phyloP scores from a whole-genome alignment of 345 rosid species.

The Kernera saxatilis region DNA sequence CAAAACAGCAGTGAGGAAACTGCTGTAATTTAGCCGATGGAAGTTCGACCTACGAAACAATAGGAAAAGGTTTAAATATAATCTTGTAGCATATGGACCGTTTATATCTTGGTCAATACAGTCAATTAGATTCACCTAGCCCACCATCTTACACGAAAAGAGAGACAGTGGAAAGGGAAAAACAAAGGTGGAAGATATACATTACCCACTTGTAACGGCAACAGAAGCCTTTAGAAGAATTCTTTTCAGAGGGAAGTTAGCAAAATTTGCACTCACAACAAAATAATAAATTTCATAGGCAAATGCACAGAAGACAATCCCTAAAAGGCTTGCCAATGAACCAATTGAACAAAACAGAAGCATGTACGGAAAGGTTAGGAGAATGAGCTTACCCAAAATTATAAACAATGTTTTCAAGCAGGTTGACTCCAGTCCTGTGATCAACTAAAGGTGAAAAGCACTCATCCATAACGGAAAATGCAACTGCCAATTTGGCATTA shows the following conservation, averaged over 20 bases:
- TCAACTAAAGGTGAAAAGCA: slow-evolving; percentile 85
- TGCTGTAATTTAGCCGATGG: slow-evolving; percentile 65
- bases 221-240: background rate
- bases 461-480: slow-evolving; percentile 83
- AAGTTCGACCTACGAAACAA: slow-evolving; percentile 71
- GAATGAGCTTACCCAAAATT: slow-evolving; percentile 65
- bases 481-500: slow-evolving; percentile 88
- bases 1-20: slow-evolving; percentile 68
- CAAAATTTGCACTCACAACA: background rate
- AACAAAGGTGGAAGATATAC: background rate
- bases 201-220: background rate
- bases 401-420: slow-evolving; percentile 80
- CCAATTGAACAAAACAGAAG: background rate
- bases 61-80: background rate
- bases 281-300: background rate
- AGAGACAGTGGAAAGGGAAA: background rate
- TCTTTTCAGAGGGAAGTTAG: background rate
- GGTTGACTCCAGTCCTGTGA: slow-evolving; percentile 82
- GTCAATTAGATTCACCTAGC: background rate
- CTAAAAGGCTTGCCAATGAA: background rate
- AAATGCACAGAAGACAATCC: background rate
- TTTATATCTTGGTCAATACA: background rate
- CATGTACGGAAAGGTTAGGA: background rate
- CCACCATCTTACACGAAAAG: background rate
- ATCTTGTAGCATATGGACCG: background rate